These are phyloP conservation scores for Leccinum fibrillosum DNA, from an alignment of 768 basidiomycete species.

Conservation along the genomic window DNA sequence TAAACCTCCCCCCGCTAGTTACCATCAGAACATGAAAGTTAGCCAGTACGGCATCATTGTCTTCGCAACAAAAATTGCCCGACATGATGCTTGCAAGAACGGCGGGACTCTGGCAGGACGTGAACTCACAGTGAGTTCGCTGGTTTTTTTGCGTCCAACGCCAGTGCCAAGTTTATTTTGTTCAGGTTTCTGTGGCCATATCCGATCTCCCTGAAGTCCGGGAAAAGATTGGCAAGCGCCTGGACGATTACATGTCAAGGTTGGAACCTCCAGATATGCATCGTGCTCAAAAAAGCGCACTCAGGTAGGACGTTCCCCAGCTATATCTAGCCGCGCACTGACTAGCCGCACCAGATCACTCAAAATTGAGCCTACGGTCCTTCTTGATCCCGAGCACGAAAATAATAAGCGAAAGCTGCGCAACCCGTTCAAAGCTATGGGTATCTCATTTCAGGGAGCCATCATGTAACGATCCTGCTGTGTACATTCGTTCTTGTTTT, in stretches of 20 bases:
- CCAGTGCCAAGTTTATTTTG: neutral
- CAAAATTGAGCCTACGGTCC: constrained; percentile 23
- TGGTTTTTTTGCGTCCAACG: neutral
- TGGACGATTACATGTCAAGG: constrained; percentile 22
- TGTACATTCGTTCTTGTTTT: neutral
- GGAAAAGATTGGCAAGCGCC: constrained; percentile 27
- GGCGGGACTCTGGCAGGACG: constrained; percentile 39
- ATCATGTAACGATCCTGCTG: constrained; percentile 18
- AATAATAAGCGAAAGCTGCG: neutral
- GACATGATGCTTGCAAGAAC: constrained; percentile 40
- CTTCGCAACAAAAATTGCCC: constrained; percentile 38
- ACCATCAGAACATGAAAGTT: constrained; percentile 37
- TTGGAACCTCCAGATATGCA: constrained; percentile 13
- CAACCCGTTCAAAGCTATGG: constrained; percentile 10
- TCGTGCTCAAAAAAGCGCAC: constrained; percentile 24
- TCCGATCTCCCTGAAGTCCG: constrained; percentile 34
- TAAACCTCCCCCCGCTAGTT: constrained; percentile 21
- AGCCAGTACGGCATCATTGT: constrained; percentile 52
- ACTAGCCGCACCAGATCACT: constrained; percentile 20
- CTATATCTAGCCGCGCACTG: neutral
- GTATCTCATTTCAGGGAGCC: constrained; percentile 12
- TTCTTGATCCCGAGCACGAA: constrained; percentile 17
- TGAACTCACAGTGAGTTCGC: constrained; percentile 39
- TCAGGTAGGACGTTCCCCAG: constrained; percentile 13
- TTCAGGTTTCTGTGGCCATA: constrained; percentile 27